A percentile compares a stretch with the other conserved stretches of the same genome.
These are phyloP conservation scores for Blechomonas ayalai DNA, from an alignment of 208 protist genomes.

Conservation along the genomic window DNA sequence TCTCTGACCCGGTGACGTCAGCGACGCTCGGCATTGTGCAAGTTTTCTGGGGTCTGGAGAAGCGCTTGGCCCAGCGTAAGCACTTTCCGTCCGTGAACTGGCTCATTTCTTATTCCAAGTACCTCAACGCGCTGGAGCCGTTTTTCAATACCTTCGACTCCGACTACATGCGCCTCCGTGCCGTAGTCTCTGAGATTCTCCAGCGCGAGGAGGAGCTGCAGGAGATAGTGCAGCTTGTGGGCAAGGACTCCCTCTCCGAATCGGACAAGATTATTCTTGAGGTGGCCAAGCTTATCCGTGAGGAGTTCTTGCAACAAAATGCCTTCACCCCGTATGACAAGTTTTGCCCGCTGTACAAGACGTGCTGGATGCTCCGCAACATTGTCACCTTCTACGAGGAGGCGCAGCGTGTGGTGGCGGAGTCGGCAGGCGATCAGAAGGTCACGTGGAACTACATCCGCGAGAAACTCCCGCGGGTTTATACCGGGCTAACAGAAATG, in stretches of 20 bases:
- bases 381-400: constrained; percentile 97
- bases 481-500: constrained; percentile 86
- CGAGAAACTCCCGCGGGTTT: constrained; percentile 82
- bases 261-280: constrained; percentile 99
- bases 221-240: constrained; percentile 99
- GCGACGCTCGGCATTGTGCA: constrained; percentile 99
- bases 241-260: constrained; percentile 99
- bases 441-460: constrained; percentile 95
- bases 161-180: constrained; percentile 94
- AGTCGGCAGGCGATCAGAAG: constrained; percentile 90
- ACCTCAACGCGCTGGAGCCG: constrained; percentile 94
- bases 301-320: constrained; percentile 99
- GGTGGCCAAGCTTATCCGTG: constrained; percentile 98
- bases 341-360: constrained; percentile 98
- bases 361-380: constrained; percentile 97
- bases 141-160: constrained; percentile 96
- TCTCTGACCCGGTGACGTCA: constrained; percentile 99
- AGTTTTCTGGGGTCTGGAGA: constrained; percentile 99
- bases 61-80: constrained; percentile 99
- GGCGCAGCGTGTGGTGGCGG: constrained; percentile 84
- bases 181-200: constrained; percentile 93
- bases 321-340: constrained; percentile 98
- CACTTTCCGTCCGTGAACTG: constrained; percentile 99
- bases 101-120: constrained; percentile 99
- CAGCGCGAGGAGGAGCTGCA: constrained; percentile 99